These are phyloP conservation scores for Elasticomyces elasticus DNA, from an alignment of 495 filamentous ascomycete genomes.

Conservation along the genomic window DNA sequence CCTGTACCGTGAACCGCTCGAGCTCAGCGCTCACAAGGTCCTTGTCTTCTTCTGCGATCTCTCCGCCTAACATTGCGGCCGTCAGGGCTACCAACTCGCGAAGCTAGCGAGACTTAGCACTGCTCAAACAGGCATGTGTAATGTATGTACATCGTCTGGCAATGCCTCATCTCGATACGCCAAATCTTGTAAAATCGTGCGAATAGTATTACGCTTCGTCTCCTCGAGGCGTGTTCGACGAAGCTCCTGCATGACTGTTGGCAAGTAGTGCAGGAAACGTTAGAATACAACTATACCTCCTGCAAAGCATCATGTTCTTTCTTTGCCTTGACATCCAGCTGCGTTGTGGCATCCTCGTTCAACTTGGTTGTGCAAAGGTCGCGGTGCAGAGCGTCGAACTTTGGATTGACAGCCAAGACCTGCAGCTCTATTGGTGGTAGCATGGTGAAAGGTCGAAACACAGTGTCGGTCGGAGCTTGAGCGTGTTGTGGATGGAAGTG, in stretches of 20 bases:
- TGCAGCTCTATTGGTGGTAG: constrained; percentile 29
- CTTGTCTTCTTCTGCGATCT: constrained; percentile 10
- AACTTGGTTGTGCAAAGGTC: constrained; percentile 28
- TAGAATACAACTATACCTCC: constrained; percentile 17
- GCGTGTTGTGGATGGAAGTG: not conserved
- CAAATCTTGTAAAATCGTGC: not conserved
- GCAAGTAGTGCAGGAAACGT: not conserved
- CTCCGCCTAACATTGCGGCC: constrained; percentile 6
- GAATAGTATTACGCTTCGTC: not conserved
- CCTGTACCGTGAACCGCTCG: constrained; percentile 8
- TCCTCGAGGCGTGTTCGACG: constrained; percentile 5
- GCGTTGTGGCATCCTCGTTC: constrained; percentile 32
- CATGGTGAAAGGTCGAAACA: constrained; percentile 14
- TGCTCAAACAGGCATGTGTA: not conserved
- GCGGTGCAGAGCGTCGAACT: constrained; percentile 31
- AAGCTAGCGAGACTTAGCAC: constrained; percentile 3
- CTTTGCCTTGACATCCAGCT: constrained; percentile 25
- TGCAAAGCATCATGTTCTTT: constrained; percentile 23
- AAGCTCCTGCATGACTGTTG: constrained; percentile 9
- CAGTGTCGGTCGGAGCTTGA: not conserved
- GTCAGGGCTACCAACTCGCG: constrained; percentile 8
- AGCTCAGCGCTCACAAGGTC: constrained; percentile 12
- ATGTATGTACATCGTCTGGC: constrained; percentile 11
- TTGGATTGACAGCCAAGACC: constrained; percentile 29
- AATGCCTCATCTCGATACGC: constrained; percentile 1